Evolutionary conservation across 306 rosid species (phyloP), one percentile per base, ranked within the genome.

Genomic region (Vigna nakashimae): DNA sequence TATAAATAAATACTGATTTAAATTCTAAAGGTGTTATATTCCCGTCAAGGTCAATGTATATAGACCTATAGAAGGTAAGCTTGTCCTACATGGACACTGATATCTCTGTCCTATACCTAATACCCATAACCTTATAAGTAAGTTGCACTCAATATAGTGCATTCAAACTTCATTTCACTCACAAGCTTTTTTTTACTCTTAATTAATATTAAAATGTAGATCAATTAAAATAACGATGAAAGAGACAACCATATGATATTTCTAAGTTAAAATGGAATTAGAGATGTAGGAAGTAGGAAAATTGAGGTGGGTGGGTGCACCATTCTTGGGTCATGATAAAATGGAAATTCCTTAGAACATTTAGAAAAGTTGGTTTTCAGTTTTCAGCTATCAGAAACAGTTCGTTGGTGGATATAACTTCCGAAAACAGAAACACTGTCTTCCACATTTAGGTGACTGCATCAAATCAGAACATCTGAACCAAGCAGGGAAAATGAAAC

Each of bases 71-170:
- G 14, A 55, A 20, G 9, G 60, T 18, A 55, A 55, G 20, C 60
- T 15, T 20, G 60, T 9, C 30, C 14, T 18, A 63, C 78, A 86
- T 82, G 82, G 84, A 82, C 82, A 71, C 55, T 80, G 65, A 80
- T 74, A 85, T 88, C 88, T 79, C 65, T 90, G 87, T 90, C 90
- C 79, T 55, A 76, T 82, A 88, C 97, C 97, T 90, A 90, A 90
- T 88, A 75, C 81, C 83, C 80, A 52, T 74, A 83, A 77, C 71
- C 63, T 70, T 66, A 84, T 75, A 86, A 84, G 91, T 89, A 87
- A 85, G 85, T 84, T 89, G 88, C 87, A 89, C 97, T 89, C 97
- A 88, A 89, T 69, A 79, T 70, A 75, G 83, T 69, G 77, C 60
- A 69, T 82, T 58, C 65, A 64, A 52, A 79, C 65, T 76, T 32